Base-by-base conservation (phyloP, 768 basidiomycete species). In the Tylopilus rubrobrunneus region DNA sequence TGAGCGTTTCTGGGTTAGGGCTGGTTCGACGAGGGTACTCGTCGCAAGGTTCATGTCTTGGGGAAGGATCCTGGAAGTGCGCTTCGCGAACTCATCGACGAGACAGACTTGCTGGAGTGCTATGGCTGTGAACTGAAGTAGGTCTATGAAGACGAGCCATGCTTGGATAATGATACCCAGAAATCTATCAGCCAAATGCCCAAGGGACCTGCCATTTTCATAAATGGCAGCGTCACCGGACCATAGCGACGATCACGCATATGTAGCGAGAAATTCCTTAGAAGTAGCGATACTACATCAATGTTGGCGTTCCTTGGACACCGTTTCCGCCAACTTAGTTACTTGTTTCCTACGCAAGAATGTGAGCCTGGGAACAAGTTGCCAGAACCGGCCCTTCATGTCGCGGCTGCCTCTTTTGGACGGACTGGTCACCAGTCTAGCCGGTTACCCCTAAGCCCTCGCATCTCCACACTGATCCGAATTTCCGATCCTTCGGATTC, bases 1-100 rank as follows among this genome's bases (percentile, higher is more conserved):
- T 40, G 39, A 19, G 19, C 33, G 3, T 36, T 56, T 56, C 5
- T 5, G 19, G 37, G n/a, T 7, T 59, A 87, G 82, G 80, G 77
- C 27, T 89, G 86, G 85, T 91, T 91, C 67, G 90, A 92, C 63
- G 84, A 86, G 65, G 82, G 80, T 41, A 91, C 89, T 12, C 80
- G 85, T 17, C 77, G 77, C 55, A 93, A 93, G 74, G 84, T 94
- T 31, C 81, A 86, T 62, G 77, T 94, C 33, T 73, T 92, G 9
- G 83, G 84, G 3, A 80, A 76, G 51, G 79, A 86, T 51, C 79
- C 81, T 4, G 80, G 79, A 5, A 64, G 74, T 1, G 70, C 74
- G 3, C 76, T 92, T 3, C 70, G 74, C 12, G 73, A 75, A 15
- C 72, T 88, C 40, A 78, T 83, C 48, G 68, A 74, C 39, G 62